Percentiles rank a stretch among this genome's conserved stretches.
phyloP scores from a whole-genome alignment of 345 rosid genomes.

The Gossypium rotundifolium region DNA sequence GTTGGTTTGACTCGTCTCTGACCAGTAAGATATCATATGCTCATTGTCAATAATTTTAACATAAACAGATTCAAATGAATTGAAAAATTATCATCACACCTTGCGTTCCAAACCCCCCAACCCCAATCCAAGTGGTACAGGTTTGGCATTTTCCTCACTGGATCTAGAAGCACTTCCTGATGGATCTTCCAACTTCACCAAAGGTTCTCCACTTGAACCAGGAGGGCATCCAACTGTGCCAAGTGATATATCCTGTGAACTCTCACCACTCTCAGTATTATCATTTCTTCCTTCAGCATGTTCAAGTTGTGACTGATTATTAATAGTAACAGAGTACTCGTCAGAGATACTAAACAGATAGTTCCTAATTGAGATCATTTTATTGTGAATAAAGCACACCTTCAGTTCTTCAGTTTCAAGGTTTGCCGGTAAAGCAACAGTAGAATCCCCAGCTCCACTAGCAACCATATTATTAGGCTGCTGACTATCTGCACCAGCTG shows the following conservation, averaged over 20 bases:
- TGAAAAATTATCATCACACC: slow-evolving; percentile 33
- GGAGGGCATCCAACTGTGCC: slow-evolving; percentile 23
- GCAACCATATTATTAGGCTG: slow-evolving; percentile 26
- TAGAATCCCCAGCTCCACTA: slow-evolving; percentile 33
- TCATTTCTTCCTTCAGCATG: slow-evolving; percentile 16
- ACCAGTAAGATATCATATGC: slow-evolving; percentile 8
- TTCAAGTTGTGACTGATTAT: slow-evolving; percentile 31
- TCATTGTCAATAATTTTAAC: background rate
- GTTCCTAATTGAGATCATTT: background rate
- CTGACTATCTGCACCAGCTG: slow-evolving; percentile 25
- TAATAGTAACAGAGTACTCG: slow-evolving; percentile 4
- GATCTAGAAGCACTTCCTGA: slow-evolving; percentile 30
- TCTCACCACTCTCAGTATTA: slow-evolving; percentile 20
- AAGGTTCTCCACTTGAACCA: slow-evolving; percentile 27
- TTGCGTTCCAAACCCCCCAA: slow-evolving; percentile 73
- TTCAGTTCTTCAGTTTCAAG: slow-evolving; percentile 29
- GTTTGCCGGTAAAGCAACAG: slow-evolving; percentile 14
- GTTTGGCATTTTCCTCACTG: slow-evolving; percentile 32
- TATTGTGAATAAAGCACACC: slow-evolving; percentile 34
- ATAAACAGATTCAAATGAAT: background rate
- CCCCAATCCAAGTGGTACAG: slow-evolving; percentile 83
- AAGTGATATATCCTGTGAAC: slow-evolving; percentile 31
- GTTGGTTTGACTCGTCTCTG: slow-evolving; percentile 52
- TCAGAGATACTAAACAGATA: slow-evolving; percentile 6
- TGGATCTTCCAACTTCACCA: slow-evolving; percentile 32